Evolutionary conservation across 2,329 filamentous ascomycete genomes (phyloP).

Genomic region (Trichoderma sp.): DNA sequence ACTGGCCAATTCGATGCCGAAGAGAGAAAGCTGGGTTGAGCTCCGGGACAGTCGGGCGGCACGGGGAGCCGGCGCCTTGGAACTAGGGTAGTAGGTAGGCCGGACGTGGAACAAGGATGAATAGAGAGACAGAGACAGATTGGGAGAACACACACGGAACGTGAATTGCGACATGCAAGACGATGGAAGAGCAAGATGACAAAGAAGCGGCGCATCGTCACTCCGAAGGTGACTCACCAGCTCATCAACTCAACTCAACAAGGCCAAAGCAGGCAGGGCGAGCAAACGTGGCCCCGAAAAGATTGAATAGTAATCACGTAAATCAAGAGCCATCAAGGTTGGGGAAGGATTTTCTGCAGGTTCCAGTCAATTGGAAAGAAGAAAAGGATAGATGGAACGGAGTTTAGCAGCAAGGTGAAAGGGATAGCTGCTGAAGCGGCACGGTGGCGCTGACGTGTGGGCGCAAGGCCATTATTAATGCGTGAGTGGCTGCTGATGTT

Average conservation of each 20-base stretch:
- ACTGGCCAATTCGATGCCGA: background rate
- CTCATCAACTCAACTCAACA: background rate
- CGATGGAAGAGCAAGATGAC: background rate
- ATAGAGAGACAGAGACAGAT: too few relatives aligned
- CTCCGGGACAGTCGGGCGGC: conserved; percentile 8
- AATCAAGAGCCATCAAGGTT: background rate
- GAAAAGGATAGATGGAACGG: too few relatives aligned
- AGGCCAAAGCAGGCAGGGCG: background rate
- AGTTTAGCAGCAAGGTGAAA: too few relatives aligned
- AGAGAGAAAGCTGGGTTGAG: background rate
- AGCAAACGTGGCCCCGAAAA: conserved; percentile 3
- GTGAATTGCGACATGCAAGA: background rate
- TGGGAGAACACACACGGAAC: too few relatives aligned
- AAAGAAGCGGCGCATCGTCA: conserved; percentile 17
- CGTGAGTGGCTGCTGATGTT: conserved; percentile 18
- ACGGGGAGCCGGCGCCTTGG: background rate
- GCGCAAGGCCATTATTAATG: conserved; percentile 14
- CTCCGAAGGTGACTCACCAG: conserved; percentile 23
- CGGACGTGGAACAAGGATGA: background rate
- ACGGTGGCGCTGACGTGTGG: conserved; percentile 13
- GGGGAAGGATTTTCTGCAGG: too few relatives aligned
- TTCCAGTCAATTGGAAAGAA: too few relatives aligned
- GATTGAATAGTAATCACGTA: conserved; percentile 1
- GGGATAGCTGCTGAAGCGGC: background rate
- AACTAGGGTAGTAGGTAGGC: background rate